A percentile compares a stretch with the other conserved stretches of the same genome.
These are phyloP conservation scores for Amesomyces nigricolor DNA, from an alignment of 2,329 filamentous ascomycete species.

Conservation along the genomic window DNA sequence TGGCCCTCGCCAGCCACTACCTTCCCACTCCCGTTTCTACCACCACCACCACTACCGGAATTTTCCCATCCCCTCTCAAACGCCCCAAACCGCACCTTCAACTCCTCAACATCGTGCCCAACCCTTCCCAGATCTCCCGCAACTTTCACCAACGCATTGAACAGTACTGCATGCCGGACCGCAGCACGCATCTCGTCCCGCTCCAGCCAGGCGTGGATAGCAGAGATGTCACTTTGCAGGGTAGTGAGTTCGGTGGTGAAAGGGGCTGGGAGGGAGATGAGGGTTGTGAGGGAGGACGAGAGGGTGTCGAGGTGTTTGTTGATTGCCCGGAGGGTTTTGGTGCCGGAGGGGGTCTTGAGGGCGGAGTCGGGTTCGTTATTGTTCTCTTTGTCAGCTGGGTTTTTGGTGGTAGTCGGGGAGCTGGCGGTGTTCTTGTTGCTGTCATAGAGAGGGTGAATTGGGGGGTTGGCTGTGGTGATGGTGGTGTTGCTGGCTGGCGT, in stretches of 20 bases:
- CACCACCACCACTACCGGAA: too few species aligned
- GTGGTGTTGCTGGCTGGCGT: too few species aligned
- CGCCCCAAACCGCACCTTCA: too few species aligned
- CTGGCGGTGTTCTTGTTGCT: neutral
- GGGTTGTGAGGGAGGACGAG: constrained; percentile 1
- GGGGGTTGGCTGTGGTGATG: neutral
- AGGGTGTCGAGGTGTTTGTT: constrained; percentile 17
- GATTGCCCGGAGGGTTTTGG: constrained; percentile 17
- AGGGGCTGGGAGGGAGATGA: neutral
- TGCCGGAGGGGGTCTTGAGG: neutral
- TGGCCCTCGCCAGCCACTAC: too few species aligned
- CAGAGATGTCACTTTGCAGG: constrained; percentile 9
- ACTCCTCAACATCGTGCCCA: neutral
- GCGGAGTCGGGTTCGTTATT: neutral
- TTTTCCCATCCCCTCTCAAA: too few species aligned
- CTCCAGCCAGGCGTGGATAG: constrained; percentile 12
- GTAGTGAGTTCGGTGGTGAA: neutral
- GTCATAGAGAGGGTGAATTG: neutral
- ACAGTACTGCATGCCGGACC: constrained; percentile 21
- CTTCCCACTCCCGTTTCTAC: too few species aligned
- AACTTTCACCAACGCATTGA: constrained; percentile 20
- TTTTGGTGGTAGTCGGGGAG: neutral
- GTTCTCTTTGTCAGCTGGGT: neutral
- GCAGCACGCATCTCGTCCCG: constrained; percentile 14
- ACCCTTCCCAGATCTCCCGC: constrained; percentile 13